Percentiles rank a stretch among this genome's conserved stretches.
phyloP scores from a whole-genome alignment of 352 stramenopile genomes.

The Globisporangium nodosum region DNA sequence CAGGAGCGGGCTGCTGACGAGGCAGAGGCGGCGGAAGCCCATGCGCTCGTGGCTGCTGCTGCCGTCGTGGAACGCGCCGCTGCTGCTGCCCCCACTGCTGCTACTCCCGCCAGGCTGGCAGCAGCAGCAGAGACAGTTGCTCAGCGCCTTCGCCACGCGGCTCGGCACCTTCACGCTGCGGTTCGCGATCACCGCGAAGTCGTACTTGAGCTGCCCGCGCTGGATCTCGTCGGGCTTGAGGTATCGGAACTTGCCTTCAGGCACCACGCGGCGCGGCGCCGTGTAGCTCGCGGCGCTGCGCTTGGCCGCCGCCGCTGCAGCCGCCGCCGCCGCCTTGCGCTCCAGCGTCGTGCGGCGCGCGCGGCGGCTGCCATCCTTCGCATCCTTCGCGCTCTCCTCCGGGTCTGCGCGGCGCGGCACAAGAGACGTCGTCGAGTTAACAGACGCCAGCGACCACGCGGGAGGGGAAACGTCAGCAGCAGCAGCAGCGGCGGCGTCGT shows the following conservation, averaged over 20 bases:
- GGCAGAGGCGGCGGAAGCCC: slow-evolving; percentile 66
- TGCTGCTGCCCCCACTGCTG: not conserved
- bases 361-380: slow-evolving; percentile 1
- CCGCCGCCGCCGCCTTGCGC: slow-evolving; percentile 9
- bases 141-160: slow-evolving; percentile 18
- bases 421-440: slow-evolving; percentile 65
- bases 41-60: slow-evolving; percentile 30
- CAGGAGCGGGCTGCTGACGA: slow-evolving; percentile 34
- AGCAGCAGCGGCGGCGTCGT: no score
- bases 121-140: slow-evolving; percentile 37
- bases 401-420: slow-evolving; percentile 30
- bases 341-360: slow-evolving; percentile 1
- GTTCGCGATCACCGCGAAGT: slow-evolving; percentile 80
- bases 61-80: slow-evolving; percentile 21
- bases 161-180: slow-evolving; percentile 48
- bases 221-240: slow-evolving; percentile 79
- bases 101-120: slow-evolving; percentile 10
- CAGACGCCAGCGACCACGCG: slow-evolving; percentile 8
- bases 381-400: slow-evolving; percentile 17
- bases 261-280: slow-evolving; percentile 14
- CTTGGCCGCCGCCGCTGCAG: slow-evolving; percentile 1
- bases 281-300: slow-evolving; percentile 20
- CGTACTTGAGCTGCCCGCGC: slow-evolving; percentile 51
- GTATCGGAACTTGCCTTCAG: slow-evolving; percentile 59
- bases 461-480: not conserved